Evolutionary conservation across 306 rosid genomes (phyloP).

Genomic region (Morella rubra): DNA sequence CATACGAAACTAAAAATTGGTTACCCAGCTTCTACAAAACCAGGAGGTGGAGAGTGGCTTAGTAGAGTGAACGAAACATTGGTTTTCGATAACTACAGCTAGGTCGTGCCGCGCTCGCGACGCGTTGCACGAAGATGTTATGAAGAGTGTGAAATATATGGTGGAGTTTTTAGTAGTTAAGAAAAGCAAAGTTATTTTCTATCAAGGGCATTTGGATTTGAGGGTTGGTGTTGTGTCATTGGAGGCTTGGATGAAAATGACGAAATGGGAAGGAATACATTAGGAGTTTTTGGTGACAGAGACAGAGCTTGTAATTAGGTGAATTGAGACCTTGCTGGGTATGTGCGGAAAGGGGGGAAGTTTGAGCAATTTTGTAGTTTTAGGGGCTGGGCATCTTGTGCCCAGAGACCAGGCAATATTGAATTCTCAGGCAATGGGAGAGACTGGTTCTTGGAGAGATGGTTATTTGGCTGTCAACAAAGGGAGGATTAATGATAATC

Average conservation of each 20-base stretch:
- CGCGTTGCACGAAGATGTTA: conserved; percentile 51
- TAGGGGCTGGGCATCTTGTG: conserved; percentile 75
- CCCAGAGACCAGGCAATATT: conserved; percentile 52
- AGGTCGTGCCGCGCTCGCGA: conserved; percentile 45
- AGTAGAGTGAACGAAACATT: conserved; percentile 42
- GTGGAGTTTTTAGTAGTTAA: conserved; percentile 59
- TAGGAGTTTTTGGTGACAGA: conserved; percentile 48
- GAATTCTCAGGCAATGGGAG: conserved; percentile 73
- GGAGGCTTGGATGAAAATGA: conserved; percentile 71
- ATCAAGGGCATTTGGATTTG: conserved; percentile 70
- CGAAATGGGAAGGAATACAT: conserved; percentile 66
- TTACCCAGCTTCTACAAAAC: conserved; percentile 36
- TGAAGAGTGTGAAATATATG: conserved; percentile 76
- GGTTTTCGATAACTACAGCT: conserved; percentile 49
- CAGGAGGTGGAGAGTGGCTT: conserved; percentile 42
- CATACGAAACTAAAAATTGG: conserved; percentile 31
- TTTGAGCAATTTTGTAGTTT: conserved; percentile 62
- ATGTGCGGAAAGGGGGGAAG: conserved; percentile 70
- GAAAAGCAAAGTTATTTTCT: conserved; percentile 52
- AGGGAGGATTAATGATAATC: background rate
- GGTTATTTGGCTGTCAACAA: conserved; percentile 32
- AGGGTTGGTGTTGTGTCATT: conserved; percentile 56
- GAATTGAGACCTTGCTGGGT: conserved; percentile 60
- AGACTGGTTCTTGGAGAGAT: conserved; percentile 67
- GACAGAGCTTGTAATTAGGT: conserved; percentile 54